Base-by-base conservation (phyloP, 192 early-diverging fungal species). In the Phycomyces nitens region DNA sequence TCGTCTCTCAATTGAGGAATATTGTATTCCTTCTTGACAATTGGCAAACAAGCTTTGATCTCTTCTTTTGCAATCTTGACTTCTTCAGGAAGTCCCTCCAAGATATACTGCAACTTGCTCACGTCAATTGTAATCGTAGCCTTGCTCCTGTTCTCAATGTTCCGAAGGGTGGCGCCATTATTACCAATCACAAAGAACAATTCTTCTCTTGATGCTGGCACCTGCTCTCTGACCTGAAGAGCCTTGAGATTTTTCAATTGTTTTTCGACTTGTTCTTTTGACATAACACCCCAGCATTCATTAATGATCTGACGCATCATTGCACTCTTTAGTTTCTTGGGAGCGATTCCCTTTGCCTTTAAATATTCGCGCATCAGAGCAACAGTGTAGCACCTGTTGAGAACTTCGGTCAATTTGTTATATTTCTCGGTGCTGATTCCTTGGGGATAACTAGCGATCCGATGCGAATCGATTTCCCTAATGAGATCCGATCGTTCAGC, bases 111-210 rank as follows among this genome's bases (percentile, higher is more conserved):
- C 1, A 23, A 50, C 41, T 27, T 22, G 39, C 16, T 9, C 10
- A 54, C 40, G 53, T 63, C 62, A 14, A 63, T 54, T 15, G 52
- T 54, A 14, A 63, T 47, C 9, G 38, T 40, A 18, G 53, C 62
- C 26, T 63, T 23, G 40, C 40, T 39, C 6, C 7, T 22, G 5
- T 24, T 21, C 14, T 63, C 62, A 1, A 63, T 53, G 7, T 63
- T 14, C 38, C 40, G 38, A 18, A 63, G 51, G 10, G 50, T 63
- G 8, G 34, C 40, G 11, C 52, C 62, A 54, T 63, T 63, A 1
- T 63, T 51, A 15, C 52, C 52, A 43, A 63, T 63, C 24, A 63
- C 53, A 10, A 63, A 63, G 21, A 63, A 63, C 22, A 63, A 41
- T 15, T 63, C 51, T 4, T 63, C 21, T 8, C 38, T 29, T 16